Percentiles rank a stretch among this genome's conserved stretches.
These are phyloP conservation scores for Daucus carota DNA, from an alignment of 129 eudicot genomes.

Conservation along the genomic window DNA sequence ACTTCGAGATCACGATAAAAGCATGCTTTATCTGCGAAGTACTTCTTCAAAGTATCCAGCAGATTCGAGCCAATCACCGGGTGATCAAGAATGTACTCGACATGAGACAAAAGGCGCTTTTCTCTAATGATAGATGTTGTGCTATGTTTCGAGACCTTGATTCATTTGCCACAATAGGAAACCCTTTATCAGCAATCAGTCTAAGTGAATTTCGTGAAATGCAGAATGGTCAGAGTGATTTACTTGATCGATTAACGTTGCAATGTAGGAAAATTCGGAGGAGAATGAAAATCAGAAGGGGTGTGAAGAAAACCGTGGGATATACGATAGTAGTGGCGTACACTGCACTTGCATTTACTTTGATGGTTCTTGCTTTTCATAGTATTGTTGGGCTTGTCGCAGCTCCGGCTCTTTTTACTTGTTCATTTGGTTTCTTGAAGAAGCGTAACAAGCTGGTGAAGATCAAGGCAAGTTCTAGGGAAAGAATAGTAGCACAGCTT, in stretches of 20 bases:
- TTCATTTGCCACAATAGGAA: constrained; percentile 30
- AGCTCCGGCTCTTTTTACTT: constrained; percentile 37
- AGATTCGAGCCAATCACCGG: constrained; percentile 35
- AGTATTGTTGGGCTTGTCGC: constrained; percentile 40
- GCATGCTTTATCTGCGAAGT: constrained; percentile 52
- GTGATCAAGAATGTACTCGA: constrained; percentile 20
- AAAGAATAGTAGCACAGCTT: constrained; percentile 33
- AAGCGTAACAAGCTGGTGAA: constrained; percentile 6
- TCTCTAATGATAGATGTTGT: neutral
- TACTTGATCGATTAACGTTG: constrained; percentile 36
- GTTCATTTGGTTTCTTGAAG: constrained; percentile 22
- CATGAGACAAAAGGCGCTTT: neutral
- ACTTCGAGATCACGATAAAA: constrained; percentile 46
- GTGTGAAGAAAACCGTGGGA: constrained; percentile 25
- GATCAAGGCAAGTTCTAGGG: constrained; percentile 7
- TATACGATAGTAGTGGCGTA: constrained; percentile 25
- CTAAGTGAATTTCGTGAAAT: constrained; percentile 24
- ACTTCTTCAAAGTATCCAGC: constrained; percentile 40
- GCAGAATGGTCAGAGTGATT: constrained; percentile 22
- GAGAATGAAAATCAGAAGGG: constrained; percentile 20
- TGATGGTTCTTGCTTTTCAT: constrained; percentile 44
- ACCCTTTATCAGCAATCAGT: constrained; percentile 42
- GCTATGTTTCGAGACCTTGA: constrained; percentile 27
- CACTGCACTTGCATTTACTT: constrained; percentile 30
- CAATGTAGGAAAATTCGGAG: constrained; percentile 30